These are phyloP conservation scores for Sclerotinia glacialis DNA, from an alignment of 2,329 filamentous ascomycete species.

Conservation along the genomic window DNA sequence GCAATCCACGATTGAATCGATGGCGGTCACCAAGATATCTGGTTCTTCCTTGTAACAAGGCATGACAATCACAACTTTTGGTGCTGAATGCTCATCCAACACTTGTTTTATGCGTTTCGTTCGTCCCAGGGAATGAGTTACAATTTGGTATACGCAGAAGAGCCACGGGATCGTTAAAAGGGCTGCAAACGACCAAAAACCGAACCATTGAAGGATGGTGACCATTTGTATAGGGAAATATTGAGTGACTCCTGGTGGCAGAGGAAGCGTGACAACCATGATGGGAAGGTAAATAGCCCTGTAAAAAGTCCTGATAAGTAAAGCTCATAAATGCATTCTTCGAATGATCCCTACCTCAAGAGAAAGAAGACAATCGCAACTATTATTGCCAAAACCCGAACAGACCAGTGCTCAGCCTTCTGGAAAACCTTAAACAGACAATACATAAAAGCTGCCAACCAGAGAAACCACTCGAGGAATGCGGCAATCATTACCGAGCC, in stretches of 20 bases:
- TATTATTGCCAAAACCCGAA: conserved; percentile 71
- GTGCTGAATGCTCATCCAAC: conserved; percentile 79
- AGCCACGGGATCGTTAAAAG: conserved; percentile 88
- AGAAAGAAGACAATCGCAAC: conserved; percentile 72
- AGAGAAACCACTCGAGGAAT: conserved; percentile 88
- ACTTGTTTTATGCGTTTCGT: conserved; percentile 78
- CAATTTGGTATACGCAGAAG: conserved; percentile 87
- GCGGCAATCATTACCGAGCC: conserved; percentile 80
- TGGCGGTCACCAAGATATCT: conserved; percentile 75
- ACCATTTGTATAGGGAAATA: conserved; percentile 72
- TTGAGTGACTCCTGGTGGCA: conserved; percentile 68
- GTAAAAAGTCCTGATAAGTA: conserved; percentile 18
- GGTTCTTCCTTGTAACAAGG: conserved; percentile 93
- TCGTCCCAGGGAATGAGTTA: conserved; percentile 81
- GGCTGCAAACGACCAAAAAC: conserved; percentile 87
- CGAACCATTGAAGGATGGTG: conserved; percentile 81
- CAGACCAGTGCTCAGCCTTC: conserved; percentile 87
- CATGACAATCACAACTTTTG: conserved; percentile 95
- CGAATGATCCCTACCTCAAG: conserved; percentile 59
- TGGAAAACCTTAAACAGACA: conserved; percentile 83
- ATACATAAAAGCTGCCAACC: conserved; percentile 91
- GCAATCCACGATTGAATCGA: conserved; percentile 89
- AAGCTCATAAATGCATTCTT: not conserved
- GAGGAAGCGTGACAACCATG: conserved; percentile 87
- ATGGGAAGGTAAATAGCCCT: conserved; percentile 86